Base-by-base conservation (phyloP, 2,329 filamentous ascomycete species). In the Seiridium cupressi region DNA sequence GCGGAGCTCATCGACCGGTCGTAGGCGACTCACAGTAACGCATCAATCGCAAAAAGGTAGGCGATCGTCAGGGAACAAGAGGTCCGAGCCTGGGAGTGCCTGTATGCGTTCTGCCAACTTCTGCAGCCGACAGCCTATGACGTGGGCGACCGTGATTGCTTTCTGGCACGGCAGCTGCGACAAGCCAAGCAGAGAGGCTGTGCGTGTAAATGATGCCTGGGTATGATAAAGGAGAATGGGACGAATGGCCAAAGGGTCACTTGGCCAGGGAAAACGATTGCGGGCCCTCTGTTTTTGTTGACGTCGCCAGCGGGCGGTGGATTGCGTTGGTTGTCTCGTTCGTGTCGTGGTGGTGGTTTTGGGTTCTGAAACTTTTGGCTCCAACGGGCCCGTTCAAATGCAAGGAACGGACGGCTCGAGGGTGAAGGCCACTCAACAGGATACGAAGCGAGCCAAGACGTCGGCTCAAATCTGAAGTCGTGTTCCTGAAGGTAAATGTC, bases 311-410 rank as follows among this genome's bases (percentile, higher is more conserved):
- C 38, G 42, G 35, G 49, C 8, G 26, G 8, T 18, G 13, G 8
- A n/a, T 31, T 48, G 36, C 26, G 36, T 32, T 55, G 36, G 36
- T 55, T 11, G 35, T 26, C 26, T 55, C 51, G 35, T 44, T 31
- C n/a, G n/a, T 44, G 26, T 11, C 10, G 18, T 6, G 36, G 36
- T 18, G 49, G 18, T 11, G n/a, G 9, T 51, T 51, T 51, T 13
- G 32, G 49, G 46, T 44, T 42, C 38, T 26, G 10, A 36, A 36
- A 42, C 13, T 48, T 56, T 47, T 47, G 54, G 54, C 54, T 46
- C 54, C 54, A 56, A 56, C 54, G 54, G 54, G 42, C 31, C 54
- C 54, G 54, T 56, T 56, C 54, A 47, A 44, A 46, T 56, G 54
- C 54, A 56, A 56, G 54, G 54, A 42, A 47, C 54, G 32, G 49